Evolutionary conservation across 1,139 yeast genomes (phyloP).

Genomic region (Yamadazyma jaroonii): DNA sequence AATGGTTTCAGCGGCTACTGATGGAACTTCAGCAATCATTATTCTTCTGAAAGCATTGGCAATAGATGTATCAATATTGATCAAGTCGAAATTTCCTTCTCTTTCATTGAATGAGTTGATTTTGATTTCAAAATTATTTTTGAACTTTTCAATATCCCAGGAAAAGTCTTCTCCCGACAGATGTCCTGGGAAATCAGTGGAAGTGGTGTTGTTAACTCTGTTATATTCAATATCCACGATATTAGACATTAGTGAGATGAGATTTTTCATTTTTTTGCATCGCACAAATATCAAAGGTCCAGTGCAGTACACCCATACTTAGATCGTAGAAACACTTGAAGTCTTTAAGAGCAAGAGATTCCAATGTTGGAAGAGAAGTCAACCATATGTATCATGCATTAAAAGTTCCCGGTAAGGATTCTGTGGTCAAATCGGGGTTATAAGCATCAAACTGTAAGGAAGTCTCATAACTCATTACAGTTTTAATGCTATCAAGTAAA

Average conservation of each 20-base stretch:
- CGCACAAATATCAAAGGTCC: too few relatives aligned
- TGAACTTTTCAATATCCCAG: constrained; percentile 86
- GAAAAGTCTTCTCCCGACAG: constrained; percentile 59
- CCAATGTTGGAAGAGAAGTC: too few relatives aligned
- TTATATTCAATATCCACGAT: constrained; percentile 88
- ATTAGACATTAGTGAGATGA: constrained; percentile 35
- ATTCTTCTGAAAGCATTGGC: constrained; percentile 97
- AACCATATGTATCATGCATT: not conserved
- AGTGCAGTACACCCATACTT: too few relatives aligned
- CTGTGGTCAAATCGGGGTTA: not conserved
- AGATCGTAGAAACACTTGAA: too few relatives aligned
- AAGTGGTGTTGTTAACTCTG: constrained; percentile 82
- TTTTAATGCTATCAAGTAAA: constrained; percentile 19
- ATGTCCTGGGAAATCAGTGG: constrained; percentile 91
- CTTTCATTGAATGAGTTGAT: constrained; percentile 64
- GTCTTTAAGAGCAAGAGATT: too few relatives aligned
- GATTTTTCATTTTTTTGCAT: too few relatives aligned
- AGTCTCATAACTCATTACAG: constrained; percentile 19
- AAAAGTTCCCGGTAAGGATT: constrained; percentile 2
- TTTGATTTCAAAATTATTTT: constrained; percentile 63
- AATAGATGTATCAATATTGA: constrained; percentile 84
- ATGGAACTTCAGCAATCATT: constrained; percentile 95
- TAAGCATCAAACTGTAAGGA: constrained; percentile 2
- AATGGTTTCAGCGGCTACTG: constrained; percentile 91
- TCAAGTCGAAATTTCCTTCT: constrained; percentile 81